These are phyloP conservation scores for Metarhizium robertsii DNA, from an alignment of 2,329 filamentous ascomycete species.

Conservation along the genomic window DNA sequence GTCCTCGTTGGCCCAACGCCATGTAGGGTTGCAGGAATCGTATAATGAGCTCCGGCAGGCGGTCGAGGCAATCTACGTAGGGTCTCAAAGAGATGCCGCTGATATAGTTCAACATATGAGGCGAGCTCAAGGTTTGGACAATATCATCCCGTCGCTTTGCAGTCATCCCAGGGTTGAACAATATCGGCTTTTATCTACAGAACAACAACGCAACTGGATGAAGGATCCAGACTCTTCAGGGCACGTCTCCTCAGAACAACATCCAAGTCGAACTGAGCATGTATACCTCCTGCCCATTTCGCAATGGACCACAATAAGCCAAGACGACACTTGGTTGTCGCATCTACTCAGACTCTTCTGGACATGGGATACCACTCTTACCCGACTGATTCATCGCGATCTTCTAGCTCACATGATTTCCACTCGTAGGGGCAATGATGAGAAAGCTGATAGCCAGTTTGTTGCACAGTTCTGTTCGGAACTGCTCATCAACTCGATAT, in stretches of 20 bases:
- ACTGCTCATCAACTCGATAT: conserved; percentile 14
- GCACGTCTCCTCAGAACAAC: neutral
- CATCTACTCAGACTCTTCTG: conserved; percentile 13
- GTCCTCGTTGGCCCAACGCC: neutral
- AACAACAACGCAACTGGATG: neutral
- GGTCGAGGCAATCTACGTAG: neutral
- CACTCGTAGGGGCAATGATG: neutral
- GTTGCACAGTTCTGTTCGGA: conserved; percentile 12
- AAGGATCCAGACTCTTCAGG: neutral
- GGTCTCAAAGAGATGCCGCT: conserved; percentile 1
- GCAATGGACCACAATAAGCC: conserved; percentile 11
- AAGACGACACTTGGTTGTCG: conserved; percentile 9
- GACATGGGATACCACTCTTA: conserved; percentile 14
- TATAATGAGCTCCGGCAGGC: neutral
- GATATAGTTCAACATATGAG: neutral
- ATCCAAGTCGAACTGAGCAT: neutral
- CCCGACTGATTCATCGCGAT: conserved; percentile 9
- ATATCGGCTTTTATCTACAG: neutral
- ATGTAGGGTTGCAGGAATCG: neutral
- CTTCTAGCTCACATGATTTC: conserved; percentile 10
- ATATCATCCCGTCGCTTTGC: neutral
- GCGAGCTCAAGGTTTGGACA: neutral
- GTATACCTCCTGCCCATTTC: conserved; percentile 8
- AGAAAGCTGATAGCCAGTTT: neutral
- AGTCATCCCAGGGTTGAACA: neutral